phyloP scores from a whole-genome alignment of 495 filamentous ascomycete species.

The Neurospora sp. region DNA sequence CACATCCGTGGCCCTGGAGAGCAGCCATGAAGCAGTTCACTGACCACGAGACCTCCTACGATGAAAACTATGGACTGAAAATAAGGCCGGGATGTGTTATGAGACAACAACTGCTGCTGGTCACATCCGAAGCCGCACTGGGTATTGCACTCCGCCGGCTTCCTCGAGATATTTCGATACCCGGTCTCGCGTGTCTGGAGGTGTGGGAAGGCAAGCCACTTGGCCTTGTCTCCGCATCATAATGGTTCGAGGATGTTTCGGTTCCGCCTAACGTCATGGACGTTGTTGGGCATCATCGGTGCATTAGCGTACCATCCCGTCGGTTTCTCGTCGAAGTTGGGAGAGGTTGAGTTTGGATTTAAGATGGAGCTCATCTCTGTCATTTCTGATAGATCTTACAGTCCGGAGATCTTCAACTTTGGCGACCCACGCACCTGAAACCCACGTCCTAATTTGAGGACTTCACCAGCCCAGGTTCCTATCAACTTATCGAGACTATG shows the following conservation, averaged over 20 bases:
- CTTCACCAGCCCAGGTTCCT: background rate
- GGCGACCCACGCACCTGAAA: background rate
- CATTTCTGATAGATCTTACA: slow-evolving; percentile 13
- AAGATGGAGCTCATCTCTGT: slow-evolving; percentile 3
- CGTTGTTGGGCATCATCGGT: slow-evolving; percentile 1
- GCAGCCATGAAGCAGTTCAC: background rate
- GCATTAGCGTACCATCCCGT: background rate
- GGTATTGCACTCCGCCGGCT: background rate
- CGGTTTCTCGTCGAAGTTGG: background rate
- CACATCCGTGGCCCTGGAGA: slow-evolving; percentile 1
- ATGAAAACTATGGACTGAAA: background rate
- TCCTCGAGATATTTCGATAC: background rate
- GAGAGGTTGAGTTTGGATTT: background rate
- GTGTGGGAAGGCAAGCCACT: slow-evolving; percentile 1
- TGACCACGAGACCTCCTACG: background rate
- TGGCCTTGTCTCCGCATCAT: background rate
- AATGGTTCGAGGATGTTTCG: background rate
- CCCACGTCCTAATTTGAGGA: background rate
- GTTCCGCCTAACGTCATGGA: background rate
- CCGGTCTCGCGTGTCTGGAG: background rate
- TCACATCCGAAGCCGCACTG: background rate
- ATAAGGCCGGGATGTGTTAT: background rate
- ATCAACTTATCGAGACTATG: background rate
- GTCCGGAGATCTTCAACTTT: background rate
- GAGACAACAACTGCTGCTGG: background rate